Conservation (phyloP, 179 eudicot genomes). For the Actinidia polygama region DNA sequence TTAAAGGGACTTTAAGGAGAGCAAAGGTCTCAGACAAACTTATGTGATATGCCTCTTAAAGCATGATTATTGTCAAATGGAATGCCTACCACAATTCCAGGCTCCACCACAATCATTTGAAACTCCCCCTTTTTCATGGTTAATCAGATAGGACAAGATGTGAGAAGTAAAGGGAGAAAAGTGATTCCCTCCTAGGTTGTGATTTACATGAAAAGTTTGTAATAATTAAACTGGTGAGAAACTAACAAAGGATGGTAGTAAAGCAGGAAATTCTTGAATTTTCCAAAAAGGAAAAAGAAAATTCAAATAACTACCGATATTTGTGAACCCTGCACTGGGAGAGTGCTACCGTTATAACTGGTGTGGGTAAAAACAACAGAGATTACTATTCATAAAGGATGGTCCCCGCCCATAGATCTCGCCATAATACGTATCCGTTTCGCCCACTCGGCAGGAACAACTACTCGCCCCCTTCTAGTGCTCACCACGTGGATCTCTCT, state of each 20-base stretch:
- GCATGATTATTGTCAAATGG: background rate
- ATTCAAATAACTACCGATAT: too few relatives aligned
- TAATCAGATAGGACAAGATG: background rate
- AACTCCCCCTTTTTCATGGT: background rate
- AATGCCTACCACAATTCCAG: conserved; percentile 1
- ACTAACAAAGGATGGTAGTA: background rate
- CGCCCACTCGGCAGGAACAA: too few relatives aligned
- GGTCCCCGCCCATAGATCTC: too few relatives aligned
- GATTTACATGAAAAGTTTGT: background rate
- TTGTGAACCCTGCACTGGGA: too few relatives aligned
- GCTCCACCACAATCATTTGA: background rate
- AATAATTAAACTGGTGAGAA: background rate
- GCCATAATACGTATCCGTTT: too few relatives aligned
- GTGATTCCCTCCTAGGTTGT: background rate
- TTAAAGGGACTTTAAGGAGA: background rate
- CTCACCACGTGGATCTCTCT: too few relatives aligned
- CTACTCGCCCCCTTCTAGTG: too few relatives aligned
- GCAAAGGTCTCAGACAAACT: background rate
- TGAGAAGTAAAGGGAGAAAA: background rate
- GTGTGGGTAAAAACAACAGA: too few relatives aligned
- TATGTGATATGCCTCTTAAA: background rate
- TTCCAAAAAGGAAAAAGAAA: background rate
- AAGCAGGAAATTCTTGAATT: background rate
- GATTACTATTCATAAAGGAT: too few relatives aligned
- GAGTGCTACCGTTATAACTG: too few relatives aligned